Base-by-base conservation (phyloP, 2,329 filamentous ascomycete species). In the Penicillium corylophilum region DNA sequence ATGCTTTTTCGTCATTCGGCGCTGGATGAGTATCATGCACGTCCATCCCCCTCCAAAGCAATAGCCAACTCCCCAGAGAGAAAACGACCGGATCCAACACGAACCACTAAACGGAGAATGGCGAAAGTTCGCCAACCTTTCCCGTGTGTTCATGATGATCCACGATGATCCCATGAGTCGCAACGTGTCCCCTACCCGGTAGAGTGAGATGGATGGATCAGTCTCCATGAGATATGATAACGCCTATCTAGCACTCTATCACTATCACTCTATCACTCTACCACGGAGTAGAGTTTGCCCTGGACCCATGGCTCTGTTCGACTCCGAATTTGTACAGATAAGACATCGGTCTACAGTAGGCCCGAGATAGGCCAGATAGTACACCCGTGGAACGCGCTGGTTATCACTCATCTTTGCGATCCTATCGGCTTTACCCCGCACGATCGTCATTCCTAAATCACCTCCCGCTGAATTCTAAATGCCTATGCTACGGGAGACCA, bases 381-480 rank as follows among this genome's bases (percentile, higher is more conserved):
- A 16, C 28, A 26, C 35, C 39, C 40, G 29, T 44, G 42, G 42
- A 15, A 33, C 33, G 10, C 24, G n/a, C n/a, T n/a, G 15, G n/a
- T 49, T 54, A 53, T 54, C 51, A 44, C 47, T 41, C 42, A 36
- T 45, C 47, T 52, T 53, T 55, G 35, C 16, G 33, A 31, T 50
- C 39, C 43, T 51, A 49, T 53, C 51, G 29, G 23, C 15, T 44
- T 16, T 60, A 61, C 60, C 60, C 60, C 60, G 59, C 60, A 63
- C 59, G 60, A 59, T 59, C 59, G 51, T 51, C 60, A 55, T 58
- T 57, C 51, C 46, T 39, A 29, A 36, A 22, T 59, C 50, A 51
- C 50, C 36, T 42, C 7, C 31, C 39, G 44, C 15, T 33, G 40
- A 23, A 29, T 50, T 54, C 28, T 44, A 15, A 52, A 51, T 48